Conservation (phyloP, 2,329 filamentous ascomycete species). For the Fusarium torreyae region DNA sequence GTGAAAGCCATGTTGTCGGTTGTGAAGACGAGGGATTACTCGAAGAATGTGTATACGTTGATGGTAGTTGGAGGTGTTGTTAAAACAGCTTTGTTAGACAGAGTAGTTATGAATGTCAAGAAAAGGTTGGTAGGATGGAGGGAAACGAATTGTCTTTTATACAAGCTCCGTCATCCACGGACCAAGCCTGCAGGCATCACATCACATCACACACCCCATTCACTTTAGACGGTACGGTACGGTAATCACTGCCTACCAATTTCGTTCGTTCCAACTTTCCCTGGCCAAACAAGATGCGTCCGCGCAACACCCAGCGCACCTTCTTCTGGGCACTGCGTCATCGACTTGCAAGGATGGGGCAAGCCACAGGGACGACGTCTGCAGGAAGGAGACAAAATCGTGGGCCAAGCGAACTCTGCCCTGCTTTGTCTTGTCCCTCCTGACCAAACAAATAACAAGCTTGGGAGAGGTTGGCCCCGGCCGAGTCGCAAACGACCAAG, state of each 20-base stretch:
- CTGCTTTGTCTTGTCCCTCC: constrained; percentile 36
- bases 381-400: constrained; percentile 18
- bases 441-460: constrained; percentile 32
- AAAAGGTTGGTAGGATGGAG: constrained; percentile 18
- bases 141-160: constrained; percentile 47
- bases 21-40: constrained; percentile 34
- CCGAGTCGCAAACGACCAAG: constrained; percentile 8
- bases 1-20: constrained; percentile 71
- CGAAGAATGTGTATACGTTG: constrained; percentile 18
- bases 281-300: constrained; percentile 32
- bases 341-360: constrained; percentile 47
- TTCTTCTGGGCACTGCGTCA: constrained; percentile 52
- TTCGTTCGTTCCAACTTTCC: constrained; percentile 45
- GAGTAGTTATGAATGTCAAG: constrained; percentile 19
- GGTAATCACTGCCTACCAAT: constrained; percentile 26
- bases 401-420: constrained; percentile 42
- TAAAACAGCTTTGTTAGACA: constrained; percentile 16
- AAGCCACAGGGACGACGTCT: constrained; percentile 42
- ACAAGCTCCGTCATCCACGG: constrained; percentile 30
- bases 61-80: constrained; percentile 21
- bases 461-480: constrained; percentile 21
- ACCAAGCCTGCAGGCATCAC: constrained; percentile 31
- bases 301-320: constrained; percentile 43
- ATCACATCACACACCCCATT: constrained; percentile 33
- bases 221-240: background rate